These are phyloP conservation scores for Ceriops decandra DNA, from an alignment of 345 rosid species.

Conservation along the genomic window DNA sequence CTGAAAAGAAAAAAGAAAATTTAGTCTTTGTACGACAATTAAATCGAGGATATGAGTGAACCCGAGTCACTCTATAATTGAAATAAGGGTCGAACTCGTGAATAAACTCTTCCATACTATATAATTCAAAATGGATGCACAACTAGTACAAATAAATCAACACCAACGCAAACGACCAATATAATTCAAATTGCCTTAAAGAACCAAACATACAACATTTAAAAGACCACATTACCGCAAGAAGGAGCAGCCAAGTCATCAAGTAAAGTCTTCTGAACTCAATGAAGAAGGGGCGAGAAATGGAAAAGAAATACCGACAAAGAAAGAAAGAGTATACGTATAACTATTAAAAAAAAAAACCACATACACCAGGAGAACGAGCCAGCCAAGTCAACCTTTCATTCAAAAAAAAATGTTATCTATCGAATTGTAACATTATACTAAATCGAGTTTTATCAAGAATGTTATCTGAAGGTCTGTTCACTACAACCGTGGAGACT, in stretches of 20 bases:
- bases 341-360: not conserved
- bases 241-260: not conserved
- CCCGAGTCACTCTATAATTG: slow-evolving; percentile 99
- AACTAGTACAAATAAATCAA: not conserved
- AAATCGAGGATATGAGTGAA: slow-evolving; percentile 11
- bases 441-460: too few species aligned
- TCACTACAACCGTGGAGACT: too few species aligned
- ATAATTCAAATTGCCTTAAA: not conserved
- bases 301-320: too few species aligned
- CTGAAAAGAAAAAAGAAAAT: too few species aligned
- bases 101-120: slow-evolving; percentile 91
- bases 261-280: not conserved
- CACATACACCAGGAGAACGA: not conserved
- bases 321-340: not conserved
- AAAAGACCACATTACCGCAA: not conserved
- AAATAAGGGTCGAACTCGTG: slow-evolving; percentile 99
- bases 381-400: not conserved
- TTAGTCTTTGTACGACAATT: not conserved
- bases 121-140: slow-evolving; percentile 44
- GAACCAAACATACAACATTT: not conserved
- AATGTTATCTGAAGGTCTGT: too few species aligned
- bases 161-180: not conserved
- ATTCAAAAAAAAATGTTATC: too few species aligned
- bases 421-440: too few species aligned
- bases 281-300: too few species aligned